Percentiles rank a stretch among this genome's conserved stretches.
Evolutionary conservation across 2,329 filamentous ascomycete species (phyloP).

Genomic region (Fusarium compactum): DNA sequence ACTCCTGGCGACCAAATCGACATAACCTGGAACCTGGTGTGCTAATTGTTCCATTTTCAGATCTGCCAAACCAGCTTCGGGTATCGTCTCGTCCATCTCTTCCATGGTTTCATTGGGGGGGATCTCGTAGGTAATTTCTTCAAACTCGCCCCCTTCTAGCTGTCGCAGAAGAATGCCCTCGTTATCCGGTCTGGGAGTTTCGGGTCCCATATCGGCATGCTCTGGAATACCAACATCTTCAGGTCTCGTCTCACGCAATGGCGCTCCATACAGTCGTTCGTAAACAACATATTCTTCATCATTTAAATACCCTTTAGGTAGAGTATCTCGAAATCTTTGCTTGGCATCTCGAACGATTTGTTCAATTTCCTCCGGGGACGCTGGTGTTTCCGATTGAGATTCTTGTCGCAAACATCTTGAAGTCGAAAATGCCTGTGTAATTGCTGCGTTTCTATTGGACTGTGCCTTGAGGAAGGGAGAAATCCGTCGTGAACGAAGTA

Average conservation of each 20-base stretch:
- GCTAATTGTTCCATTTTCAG: constrained; percentile 46
- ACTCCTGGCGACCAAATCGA: constrained; percentile 63
- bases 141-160: constrained; percentile 67
- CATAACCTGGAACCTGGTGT: constrained; percentile 54
- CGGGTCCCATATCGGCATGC: constrained; percentile 53
- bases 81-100: constrained; percentile 37
- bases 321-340: constrained; percentile 79
- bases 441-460: constrained; percentile 46
- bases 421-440: constrained; percentile 49
- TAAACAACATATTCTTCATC: constrained; percentile 80
- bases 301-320: constrained; percentile 78
- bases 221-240: constrained; percentile 68
- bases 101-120: constrained; percentile 34
- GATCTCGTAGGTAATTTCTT: constrained; percentile 68
- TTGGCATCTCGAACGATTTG: constrained; percentile 76
- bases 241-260: constrained; percentile 70
- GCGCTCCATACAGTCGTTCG: constrained; percentile 82
- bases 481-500: constrained; percentile 31
- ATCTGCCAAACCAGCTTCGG: constrained; percentile 5
- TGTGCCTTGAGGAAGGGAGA: constrained; percentile 30
- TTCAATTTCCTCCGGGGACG: constrained; percentile 62
- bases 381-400: constrained; percentile 6
- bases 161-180: constrained; percentile 65
- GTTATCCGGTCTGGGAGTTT: constrained; percentile 43
- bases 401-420: constrained; percentile 45